These are phyloP conservation scores for Fusarium illudens DNA, from an alignment of 2,329 filamentous ascomycete genomes.

Conservation along the genomic window DNA sequence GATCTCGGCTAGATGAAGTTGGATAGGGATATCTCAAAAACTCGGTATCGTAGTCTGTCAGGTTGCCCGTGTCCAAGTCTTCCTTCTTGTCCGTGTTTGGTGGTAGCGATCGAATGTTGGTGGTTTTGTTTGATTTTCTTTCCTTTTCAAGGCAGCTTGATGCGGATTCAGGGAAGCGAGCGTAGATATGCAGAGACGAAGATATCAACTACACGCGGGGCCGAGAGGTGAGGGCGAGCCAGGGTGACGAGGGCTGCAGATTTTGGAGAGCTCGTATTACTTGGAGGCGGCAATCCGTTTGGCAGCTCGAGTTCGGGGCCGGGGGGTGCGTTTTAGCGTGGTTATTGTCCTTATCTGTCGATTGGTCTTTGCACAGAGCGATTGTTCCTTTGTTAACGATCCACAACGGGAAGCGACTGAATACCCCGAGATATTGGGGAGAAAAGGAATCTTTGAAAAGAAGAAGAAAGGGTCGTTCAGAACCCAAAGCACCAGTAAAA, in stretches of 20 bases:
- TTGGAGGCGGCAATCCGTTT: conserved; percentile 23
- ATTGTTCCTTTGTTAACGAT: conserved; percentile 29
- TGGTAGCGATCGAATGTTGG: conserved; percentile 50
- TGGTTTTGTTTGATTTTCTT: conserved; percentile 34
- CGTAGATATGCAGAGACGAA: conserved; percentile 41
- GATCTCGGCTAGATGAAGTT: conserved; percentile 19
- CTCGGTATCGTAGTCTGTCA: conserved; percentile 8
- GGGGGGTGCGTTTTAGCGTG: conserved; percentile 22
- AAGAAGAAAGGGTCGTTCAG: conserved; percentile 22
- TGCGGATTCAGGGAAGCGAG: conserved; percentile 44
- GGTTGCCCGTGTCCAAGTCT: conserved; percentile 23
- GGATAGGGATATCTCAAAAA: conserved; percentile 22
- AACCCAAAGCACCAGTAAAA: conserved; percentile 62
- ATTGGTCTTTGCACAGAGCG: conserved; percentile 28
- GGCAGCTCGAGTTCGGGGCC: conserved; percentile 14
- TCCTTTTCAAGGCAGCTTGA: conserved; percentile 26
- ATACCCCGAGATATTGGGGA: conserved; percentile 44
- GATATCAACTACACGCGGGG: conserved; percentile 33
- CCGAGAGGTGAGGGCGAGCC: conserved; percentile 26
- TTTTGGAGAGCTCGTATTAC: conserved; percentile 22
- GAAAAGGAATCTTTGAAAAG: conserved; percentile 44
- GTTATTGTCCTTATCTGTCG: conserved; percentile 24
- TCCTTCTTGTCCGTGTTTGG: conserved; percentile 22
- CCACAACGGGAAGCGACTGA: conserved; percentile 31
- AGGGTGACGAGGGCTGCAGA: conserved; percentile 19